Base-by-base conservation (phyloP, 192 early-diverging fungal species). In the Paraglomus occultum region DNA sequence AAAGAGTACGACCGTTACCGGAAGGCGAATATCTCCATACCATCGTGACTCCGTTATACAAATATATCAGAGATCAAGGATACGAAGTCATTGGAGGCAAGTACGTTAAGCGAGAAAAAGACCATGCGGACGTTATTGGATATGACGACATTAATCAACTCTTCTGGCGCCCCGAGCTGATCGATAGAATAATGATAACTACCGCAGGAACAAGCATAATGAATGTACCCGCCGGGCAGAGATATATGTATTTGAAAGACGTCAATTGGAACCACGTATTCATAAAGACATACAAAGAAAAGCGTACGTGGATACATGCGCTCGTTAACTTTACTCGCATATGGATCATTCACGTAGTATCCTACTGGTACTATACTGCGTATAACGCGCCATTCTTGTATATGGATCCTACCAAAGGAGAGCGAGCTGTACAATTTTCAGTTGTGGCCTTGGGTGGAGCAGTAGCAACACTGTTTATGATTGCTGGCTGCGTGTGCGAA, bases 61-160 rank as follows among this genome's bases (percentile, higher is more conserved):
- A 74, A 44, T 91, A 85, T 68, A 84, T 91, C 71, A 87, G 89
- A 18, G 86, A 91, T 67, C 89, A 92, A 76, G 77, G 80, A 23
- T 94, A 91, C 75, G 87, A 89, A 73, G 64, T 88, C 18, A 76
- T 83, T 49, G 84, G 85, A 50, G 88, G 88, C 52, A 87, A 85
- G 54, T 89, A 83, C 66, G 83, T 90, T 23, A 89, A 88, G 76
- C 83, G 85, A 70, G 89, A 92, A 80, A 81, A 86, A 69, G 92
- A 92, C 64, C 92, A 93, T 73, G 80, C 83, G 15, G 74, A 79
- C 23, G 88, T 84, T 9, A 89, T 93, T 53, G 90, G 92, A 8
- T 92, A 93, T 66, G 92, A 91, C 73, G 90, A 92, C 61, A 84
- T 93, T 67, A 94, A 94, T 74, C 89, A 94, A 70, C 73, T 89